Evolutionary conservation across 495 filamentous ascomycete species (phyloP).

Genomic region (Lophium mytilinum): DNA sequence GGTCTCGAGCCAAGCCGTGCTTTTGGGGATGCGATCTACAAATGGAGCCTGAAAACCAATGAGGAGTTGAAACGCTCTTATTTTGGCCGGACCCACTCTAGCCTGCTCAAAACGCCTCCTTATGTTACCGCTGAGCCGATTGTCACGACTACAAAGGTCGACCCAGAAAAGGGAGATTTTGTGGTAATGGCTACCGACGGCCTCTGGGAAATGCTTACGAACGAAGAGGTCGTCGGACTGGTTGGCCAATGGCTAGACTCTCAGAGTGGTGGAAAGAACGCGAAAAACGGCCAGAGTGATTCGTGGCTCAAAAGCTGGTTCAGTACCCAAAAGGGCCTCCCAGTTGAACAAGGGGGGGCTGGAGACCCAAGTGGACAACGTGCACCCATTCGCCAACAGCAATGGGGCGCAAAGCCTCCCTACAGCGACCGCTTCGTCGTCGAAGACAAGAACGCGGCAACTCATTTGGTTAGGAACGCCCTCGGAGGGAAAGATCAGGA

Average conservation of each 20-base stretch:
- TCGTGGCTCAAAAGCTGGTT: slow-evolving; percentile 54
- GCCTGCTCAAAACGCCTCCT: slow-evolving; percentile 78
- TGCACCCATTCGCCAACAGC: slow-evolving; percentile 73
- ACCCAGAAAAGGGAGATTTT: slow-evolving; percentile 87
- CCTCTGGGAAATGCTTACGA: slow-evolving; percentile 98
- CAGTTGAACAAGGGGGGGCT: slow-evolving; percentile 46
- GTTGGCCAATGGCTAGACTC: slow-evolving; percentile 92
- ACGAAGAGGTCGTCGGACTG: slow-evolving; percentile 94
- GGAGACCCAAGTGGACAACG: slow-evolving; percentile 38
- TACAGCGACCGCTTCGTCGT: slow-evolving; percentile 77
- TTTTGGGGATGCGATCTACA: slow-evolving; percentile 94
- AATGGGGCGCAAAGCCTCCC: slow-evolving; percentile 59
- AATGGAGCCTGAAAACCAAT: slow-evolving; percentile 81
- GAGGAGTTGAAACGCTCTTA: slow-evolving; percentile 72
- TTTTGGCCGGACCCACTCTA: slow-evolving; percentile 68
- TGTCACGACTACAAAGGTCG: slow-evolving; percentile 88
- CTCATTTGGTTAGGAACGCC: slow-evolving; percentile 91
- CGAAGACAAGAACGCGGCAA: slow-evolving; percentile 93
- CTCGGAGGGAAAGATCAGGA: slow-evolving; percentile 89
- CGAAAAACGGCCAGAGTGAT: slow-evolving; percentile 22
- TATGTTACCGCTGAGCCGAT: slow-evolving; percentile 97
- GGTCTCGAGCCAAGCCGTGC: slow-evolving; percentile 86
- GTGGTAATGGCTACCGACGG: slow-evolving; percentile 95
- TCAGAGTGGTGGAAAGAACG: slow-evolving; percentile 35
- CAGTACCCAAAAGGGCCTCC: slow-evolving; percentile 41